Evolutionary conservation across 192 early-diverging fungal genomes (phyloP).

Genomic region (Mortierella alpina): DNA sequence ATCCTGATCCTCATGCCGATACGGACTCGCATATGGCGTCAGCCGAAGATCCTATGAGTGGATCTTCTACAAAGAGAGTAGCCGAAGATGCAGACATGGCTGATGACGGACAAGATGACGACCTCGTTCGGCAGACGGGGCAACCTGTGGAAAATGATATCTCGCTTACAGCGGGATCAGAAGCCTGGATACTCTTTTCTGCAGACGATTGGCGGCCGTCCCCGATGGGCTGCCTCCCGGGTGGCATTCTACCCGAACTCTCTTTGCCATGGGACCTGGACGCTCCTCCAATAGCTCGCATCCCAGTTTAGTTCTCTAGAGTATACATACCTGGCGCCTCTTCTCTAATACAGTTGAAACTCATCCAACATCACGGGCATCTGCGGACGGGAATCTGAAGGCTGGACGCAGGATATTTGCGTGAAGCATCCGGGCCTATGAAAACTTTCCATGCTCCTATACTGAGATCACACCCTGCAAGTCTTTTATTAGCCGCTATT

Average conservation of each 20-base stretch:
- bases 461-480: no score
- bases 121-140: background rate
- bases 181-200: constrained; percentile 30
- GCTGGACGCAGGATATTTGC: no score
- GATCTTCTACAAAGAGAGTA: no score
- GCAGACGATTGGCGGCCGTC: constrained; percentile 36
- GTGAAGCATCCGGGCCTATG: no score
- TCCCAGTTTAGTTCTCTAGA: constrained; percentile 5
- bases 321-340: no score
- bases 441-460: no score
- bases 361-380: no score
- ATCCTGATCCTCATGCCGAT: background rate
- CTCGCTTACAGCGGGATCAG: background rate
- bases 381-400: no score
- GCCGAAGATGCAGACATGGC: constrained; percentile 12
- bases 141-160: background rate
- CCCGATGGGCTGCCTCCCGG: constrained; percentile 45
- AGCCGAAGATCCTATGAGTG: no score
- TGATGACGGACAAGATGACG: background rate
- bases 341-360: background rate
- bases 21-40: no score
- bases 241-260: constrained; percentile 45
- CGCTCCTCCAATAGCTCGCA: constrained; percentile 36
- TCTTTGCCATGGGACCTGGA: constrained; percentile 43
- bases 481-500: no score